Evolutionary conservation across 345 rosid genomes (phyloP).

Genomic region (Syzygium jambos): DNA sequence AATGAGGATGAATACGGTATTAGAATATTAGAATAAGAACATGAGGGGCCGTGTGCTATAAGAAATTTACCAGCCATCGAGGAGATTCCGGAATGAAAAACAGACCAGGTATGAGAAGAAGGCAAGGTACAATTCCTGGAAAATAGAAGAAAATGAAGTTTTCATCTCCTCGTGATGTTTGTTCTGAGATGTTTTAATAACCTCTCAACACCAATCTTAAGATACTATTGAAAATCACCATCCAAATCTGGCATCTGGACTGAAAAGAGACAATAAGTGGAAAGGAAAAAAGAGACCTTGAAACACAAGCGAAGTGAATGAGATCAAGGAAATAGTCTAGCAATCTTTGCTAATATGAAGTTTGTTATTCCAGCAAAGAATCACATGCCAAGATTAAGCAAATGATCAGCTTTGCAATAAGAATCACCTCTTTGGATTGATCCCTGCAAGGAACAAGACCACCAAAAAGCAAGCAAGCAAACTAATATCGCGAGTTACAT

Average conservation of each 20-base stretch:
- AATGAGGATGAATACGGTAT: neutral
- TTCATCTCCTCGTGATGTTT: neutral
- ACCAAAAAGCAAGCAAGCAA: neutral
- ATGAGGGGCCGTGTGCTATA: neutral
- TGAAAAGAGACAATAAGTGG: neutral
- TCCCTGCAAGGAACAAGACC: neutral
- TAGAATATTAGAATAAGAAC: neutral
- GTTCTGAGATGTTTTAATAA: neutral
- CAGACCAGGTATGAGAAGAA: constrained; percentile 76
- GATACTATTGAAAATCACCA: neutral
- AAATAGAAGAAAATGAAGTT: constrained; percentile 1
- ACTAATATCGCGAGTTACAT: neutral
- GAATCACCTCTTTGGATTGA: neutral
- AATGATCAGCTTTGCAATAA: neutral
- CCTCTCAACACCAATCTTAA: neutral
- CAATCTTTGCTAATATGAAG: neutral
- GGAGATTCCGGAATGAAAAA: constrained; percentile 98
- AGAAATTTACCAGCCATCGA: constrained; percentile 79
- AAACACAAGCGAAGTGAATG: too few relatives aligned
- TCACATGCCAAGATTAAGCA: neutral
- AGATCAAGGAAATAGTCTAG: neutral
- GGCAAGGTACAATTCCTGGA: constrained; percentile 81
- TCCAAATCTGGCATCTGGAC: neutral
- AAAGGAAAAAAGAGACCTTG: neutral
- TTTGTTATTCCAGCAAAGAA: neutral